phyloP scores from a whole-genome alignment of 2,329 filamentous ascomycete genomes.

The Byssochlamys sp. region DNA sequence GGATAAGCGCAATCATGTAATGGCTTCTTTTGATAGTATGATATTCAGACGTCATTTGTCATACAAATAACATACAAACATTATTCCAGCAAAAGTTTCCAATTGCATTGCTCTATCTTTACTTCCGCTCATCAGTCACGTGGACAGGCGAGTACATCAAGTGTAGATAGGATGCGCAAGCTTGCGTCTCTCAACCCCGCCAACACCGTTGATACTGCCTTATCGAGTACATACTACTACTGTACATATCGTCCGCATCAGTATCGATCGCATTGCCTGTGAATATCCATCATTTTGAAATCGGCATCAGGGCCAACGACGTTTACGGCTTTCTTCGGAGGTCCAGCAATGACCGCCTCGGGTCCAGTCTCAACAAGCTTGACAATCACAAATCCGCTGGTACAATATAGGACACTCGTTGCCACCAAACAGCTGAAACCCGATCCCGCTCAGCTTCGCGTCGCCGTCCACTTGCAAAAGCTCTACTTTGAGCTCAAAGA shows the following conservation, averaged over 20 bases:
- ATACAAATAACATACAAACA: too few relatives aligned
- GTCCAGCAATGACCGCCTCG: not conserved
- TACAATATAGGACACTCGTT: constrained; percentile 64
- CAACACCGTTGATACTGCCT: not conserved
- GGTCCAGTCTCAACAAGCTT: not conserved
- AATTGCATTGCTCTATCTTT: not conserved
- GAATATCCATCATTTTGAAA: not conserved
- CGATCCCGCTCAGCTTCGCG: constrained; percentile 47
- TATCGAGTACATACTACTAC: not conserved
- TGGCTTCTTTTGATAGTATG: too few relatives aligned
- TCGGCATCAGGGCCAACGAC: not conserved
- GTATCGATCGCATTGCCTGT: not conserved
- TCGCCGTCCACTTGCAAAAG: constrained; percentile 67
- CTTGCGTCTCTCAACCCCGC: not conserved
- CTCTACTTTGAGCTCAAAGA: constrained; percentile 67
- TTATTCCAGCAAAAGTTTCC: too few relatives aligned
- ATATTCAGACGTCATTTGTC: too few relatives aligned
- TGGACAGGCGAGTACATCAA: not conserved
- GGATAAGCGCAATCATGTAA: too few relatives aligned
- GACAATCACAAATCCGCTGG: constrained; percentile 50
- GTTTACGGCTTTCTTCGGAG: not conserved
- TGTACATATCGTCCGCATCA: not conserved
- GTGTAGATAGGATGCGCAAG: too few relatives aligned
- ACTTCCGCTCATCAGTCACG: not conserved
- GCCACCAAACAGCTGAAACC: constrained; percentile 57